phyloP scores from a whole-genome alignment of 192 early-diverging fungal species.

The Cladochytrium replicatum region DNA sequence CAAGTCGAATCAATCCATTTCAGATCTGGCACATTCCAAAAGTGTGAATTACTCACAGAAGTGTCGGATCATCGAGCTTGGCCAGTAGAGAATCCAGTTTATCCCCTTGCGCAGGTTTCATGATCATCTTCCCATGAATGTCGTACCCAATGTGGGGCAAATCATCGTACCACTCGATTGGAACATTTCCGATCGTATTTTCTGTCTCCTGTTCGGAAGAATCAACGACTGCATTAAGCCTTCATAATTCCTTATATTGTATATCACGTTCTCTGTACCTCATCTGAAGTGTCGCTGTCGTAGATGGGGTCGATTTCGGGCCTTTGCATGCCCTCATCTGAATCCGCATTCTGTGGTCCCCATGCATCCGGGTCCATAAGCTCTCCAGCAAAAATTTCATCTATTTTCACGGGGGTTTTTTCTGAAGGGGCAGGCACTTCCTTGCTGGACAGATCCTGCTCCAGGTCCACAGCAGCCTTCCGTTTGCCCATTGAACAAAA shows the following conservation, averaged over 20 bases:
- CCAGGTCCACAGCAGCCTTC: no score
- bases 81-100: slow-evolving; percentile 89
- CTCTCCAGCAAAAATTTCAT: no score
- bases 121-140: slow-evolving; percentile 83
- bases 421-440: no score
- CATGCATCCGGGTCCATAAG: no score
- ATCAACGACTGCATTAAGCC: not conserved
- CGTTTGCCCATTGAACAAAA: no score
- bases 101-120: slow-evolving; percentile 79
- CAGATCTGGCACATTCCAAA: no score
- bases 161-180: slow-evolving; percentile 97
- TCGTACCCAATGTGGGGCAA: slow-evolving; percentile 95
- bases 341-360: no score
- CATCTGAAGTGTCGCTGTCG: slow-evolving; percentile 88
- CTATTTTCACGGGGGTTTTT: no score
- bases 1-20: slow-evolving; percentile 3
- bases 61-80: slow-evolving; percentile 86
- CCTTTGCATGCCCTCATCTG: no score
- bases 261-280: slow-evolving; percentile 34
- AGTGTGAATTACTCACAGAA: slow-evolving; percentile 44
- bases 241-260: not conserved
- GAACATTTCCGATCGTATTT: slow-evolving; percentile 93
- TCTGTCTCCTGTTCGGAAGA: slow-evolving; percentile 41
- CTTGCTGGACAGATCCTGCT: no score
- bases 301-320: slow-evolving; percentile 91